Evolutionary conservation across 1,284 basidiomycete species (phyloP).

Genomic region (Grifola frondosa): DNA sequence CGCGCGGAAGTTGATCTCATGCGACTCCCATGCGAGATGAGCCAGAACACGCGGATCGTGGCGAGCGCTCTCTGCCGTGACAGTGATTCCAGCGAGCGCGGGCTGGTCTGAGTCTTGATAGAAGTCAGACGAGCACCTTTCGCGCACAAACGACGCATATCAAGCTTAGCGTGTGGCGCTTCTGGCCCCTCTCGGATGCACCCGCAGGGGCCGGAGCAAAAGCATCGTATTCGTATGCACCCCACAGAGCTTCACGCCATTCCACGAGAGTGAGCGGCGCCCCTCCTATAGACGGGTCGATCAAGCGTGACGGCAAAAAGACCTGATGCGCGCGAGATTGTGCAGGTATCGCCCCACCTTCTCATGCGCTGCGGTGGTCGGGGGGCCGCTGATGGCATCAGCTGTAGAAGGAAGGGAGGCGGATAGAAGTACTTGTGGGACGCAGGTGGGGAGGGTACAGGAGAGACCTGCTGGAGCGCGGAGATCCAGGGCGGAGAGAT

Average conservation of each 20-base stretch:
- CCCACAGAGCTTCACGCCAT: constrained; percentile 8
- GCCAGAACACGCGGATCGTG: background rate
- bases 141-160: background rate
- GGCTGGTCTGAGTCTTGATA: background rate
- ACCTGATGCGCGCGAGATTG: constrained; percentile 5
- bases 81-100: no score
- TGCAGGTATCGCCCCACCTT: constrained; percentile 5
- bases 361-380: background rate
- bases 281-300: background rate
- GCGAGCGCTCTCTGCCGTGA: background rate
- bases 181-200: background rate
- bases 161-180: background rate
- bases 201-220: background rate
- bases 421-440: constrained; percentile 5
- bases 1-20: constrained; percentile 5
- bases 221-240: background rate
- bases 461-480: background rate
- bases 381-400: background rate
- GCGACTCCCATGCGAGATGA: constrained; percentile 1
- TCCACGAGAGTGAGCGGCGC: constrained; percentile 2
- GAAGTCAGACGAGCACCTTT: background rate
- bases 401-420: constrained; percentile 2
- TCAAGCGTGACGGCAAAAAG: constrained; percentile 4
- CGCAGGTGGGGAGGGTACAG: background rate
- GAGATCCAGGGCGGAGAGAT: background rate